A percentile compares a stretch with the other conserved stretches of the same genome.
These are phyloP conservation scores for Phlebiopsis gigantea DNA, from an alignment of 768 basidiomycete genomes.

Conservation along the genomic window DNA sequence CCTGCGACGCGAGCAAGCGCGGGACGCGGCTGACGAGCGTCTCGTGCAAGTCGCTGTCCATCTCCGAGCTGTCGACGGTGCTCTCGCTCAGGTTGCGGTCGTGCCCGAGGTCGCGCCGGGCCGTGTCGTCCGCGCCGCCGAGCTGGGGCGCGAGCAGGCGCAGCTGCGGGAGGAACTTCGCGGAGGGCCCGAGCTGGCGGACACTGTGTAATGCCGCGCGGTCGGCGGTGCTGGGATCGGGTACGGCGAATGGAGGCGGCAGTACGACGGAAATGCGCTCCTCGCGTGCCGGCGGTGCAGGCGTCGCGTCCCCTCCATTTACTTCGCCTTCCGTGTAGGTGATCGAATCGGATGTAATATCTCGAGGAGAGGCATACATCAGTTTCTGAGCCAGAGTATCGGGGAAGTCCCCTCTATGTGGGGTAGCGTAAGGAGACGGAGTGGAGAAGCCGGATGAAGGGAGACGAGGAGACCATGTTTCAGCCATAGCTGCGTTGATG, in stretches of 20 bases:
- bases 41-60: slow-evolving; percentile 17
- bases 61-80: slow-evolving; percentile 19
- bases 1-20: slow-evolving; percentile 35
- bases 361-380: slow-evolving; percentile 37
- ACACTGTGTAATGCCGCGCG: slow-evolving; percentile 9
- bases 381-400: slow-evolving; percentile 49
- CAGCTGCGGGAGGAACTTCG: slow-evolving; percentile 24
- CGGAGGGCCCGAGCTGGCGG: slow-evolving; percentile 25
- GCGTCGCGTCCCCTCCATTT: slow-evolving; percentile 13
- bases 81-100: slow-evolving; percentile 17
- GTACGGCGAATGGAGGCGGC: slow-evolving; percentile 19
- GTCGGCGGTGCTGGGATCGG: neutral
- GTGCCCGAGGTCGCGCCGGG: too few relatives aligned
- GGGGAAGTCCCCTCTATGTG: slow-evolving; percentile 37
- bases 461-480: slow-evolving; percentile 29
- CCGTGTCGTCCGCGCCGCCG: neutral
- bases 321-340: slow-evolving; percentile 19
- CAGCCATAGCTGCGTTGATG: slow-evolving; percentile 7
- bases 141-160: slow-evolving; percentile 12
- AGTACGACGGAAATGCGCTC: slow-evolving; percentile 11
- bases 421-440: slow-evolving; percentile 38
- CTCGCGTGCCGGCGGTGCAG: slow-evolving; percentile 8
- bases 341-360: slow-evolving; percentile 15
- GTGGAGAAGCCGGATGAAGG: slow-evolving; percentile 51
- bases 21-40: neutral